A percentile compares a stretch with the other conserved stretches of the same genome.
These are phyloP conservation scores for Puccinellia tenuiflora DNA, from an alignment of 176 grass and related monocot genomes.

Conservation along the genomic window DNA sequence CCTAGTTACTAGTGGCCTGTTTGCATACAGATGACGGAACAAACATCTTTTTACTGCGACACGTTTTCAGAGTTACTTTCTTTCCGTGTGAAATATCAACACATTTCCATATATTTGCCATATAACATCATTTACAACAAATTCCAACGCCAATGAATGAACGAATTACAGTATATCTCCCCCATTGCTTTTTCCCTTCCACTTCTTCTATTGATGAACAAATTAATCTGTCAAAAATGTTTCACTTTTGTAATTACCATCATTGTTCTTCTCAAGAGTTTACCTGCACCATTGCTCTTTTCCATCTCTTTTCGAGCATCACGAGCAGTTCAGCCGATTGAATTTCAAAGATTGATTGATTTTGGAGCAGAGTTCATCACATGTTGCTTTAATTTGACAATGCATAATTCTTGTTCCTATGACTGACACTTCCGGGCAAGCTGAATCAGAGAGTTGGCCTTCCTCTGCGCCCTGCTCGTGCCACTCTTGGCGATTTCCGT, in stretches of 20 bases:
- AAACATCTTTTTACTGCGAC: no score
- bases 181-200: not conserved
- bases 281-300: not conserved
- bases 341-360: not conserved
- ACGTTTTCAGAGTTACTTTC: no score
- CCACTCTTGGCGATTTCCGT: conserved; percentile 33
- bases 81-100: not conserved
- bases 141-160: not conserved
- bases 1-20: no score
- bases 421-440: conserved; percentile 29
- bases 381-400: not conserved
- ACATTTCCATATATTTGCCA: not conserved
- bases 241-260: not conserved
- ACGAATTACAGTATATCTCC: not conserved
- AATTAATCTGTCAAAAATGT: not conserved
- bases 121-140: conserved; percentile 2
- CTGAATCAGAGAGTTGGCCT: conserved; percentile 60
- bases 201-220: not conserved
- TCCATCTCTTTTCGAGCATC: not conserved
- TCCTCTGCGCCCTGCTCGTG: conserved; percentile 62
- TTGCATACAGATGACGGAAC: no score
- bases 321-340: not conserved
- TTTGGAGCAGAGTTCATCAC: not conserved
- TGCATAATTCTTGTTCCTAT: not conserved
- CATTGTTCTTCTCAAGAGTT: not conserved